Evolutionary conservation across 2,329 filamentous ascomycete species (phyloP).

Genomic region (Metarhizium robertsii): DNA sequence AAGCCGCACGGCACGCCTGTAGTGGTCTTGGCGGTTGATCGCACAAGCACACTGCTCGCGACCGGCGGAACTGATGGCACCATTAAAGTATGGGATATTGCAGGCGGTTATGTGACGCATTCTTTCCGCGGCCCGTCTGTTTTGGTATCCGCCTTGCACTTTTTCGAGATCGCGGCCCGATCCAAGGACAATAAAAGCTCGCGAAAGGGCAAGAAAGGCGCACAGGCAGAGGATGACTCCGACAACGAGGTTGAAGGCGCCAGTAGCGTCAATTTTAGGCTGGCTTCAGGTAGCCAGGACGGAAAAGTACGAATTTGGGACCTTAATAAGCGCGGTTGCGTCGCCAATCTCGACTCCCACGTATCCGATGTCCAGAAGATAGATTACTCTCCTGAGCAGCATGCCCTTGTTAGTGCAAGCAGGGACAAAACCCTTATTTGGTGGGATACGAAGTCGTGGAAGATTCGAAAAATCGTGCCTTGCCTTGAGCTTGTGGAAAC

Average conservation of each 20-base stretch:
- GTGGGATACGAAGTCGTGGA: conserved; percentile 86
- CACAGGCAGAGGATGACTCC: conserved; percentile 21
- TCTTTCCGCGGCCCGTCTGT: conserved; percentile 91
- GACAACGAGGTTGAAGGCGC: conserved; percentile 32
- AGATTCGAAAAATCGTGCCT: conserved; percentile 68
- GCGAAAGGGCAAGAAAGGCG: conserved; percentile 26
- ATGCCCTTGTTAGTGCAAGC: conserved; percentile 72
- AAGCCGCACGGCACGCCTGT: conserved; percentile 90
- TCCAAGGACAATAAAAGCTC: conserved; percentile 17
- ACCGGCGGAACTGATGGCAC: conserved; percentile 89
- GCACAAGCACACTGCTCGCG: conserved; percentile 79
- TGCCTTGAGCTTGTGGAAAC: conserved; percentile 79
- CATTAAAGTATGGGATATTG: conserved; percentile 95
- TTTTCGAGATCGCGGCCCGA: conserved; percentile 65
- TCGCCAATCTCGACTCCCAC: conserved; percentile 78
- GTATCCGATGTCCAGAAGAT: conserved; percentile 88
- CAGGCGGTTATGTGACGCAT: conserved; percentile 83
- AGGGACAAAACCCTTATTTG: conserved; percentile 90
- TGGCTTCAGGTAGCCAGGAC: conserved; percentile 89
- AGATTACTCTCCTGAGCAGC: conserved; percentile 67
- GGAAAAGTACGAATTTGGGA: conserved; percentile 91
- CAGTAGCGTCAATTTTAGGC: conserved; percentile 52
- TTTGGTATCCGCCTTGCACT: conserved; percentile 80
- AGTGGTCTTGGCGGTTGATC: conserved; percentile 74
- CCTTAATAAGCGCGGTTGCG: conserved; percentile 68